phyloP scores from a whole-genome alignment of 139 green algal species.

The Coccomyxa sp. region DNA sequence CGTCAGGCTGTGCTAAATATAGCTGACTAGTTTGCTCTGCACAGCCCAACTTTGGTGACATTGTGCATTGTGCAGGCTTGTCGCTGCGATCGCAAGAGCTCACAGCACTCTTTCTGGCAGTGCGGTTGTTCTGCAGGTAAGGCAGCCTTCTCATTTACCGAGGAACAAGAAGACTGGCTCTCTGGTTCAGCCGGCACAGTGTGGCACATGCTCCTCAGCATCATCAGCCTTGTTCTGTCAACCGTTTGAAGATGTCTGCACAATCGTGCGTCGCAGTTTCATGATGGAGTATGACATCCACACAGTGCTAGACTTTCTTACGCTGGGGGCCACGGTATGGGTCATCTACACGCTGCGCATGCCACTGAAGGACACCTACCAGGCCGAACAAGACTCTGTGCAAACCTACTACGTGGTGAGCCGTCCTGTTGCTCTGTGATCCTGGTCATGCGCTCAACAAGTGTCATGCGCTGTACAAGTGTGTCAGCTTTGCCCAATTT shows the following conservation, averaged over 20 bases:
- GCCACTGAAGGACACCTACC: slow-evolving; percentile 75
- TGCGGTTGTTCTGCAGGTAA: slow-evolving; percentile 87
- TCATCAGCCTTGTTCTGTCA: neutral
- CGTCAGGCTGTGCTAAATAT: neutral
- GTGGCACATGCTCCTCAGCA: neutral
- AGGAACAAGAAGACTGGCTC: neutral
- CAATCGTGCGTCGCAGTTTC: too few relatives aligned
- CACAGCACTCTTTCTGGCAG: slow-evolving; percentile 84
- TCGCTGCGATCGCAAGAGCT: slow-evolving; percentile 89
- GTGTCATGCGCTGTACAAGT: too few relatives aligned
- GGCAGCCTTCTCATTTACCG: slow-evolving; percentile 3
- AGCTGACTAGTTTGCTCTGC: neutral
- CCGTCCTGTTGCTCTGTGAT: too few relatives aligned
- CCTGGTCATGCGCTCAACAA: too few relatives aligned
- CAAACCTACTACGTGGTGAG: slow-evolving; percentile 71
- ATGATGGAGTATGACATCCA: slow-evolving; percentile 99
- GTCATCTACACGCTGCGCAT: slow-evolving; percentile 84
- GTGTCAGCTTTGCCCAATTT: too few relatives aligned
- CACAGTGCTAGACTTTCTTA: slow-evolving; percentile 90
- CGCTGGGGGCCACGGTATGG: slow-evolving; percentile 76
- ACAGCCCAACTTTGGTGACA: too few relatives aligned
- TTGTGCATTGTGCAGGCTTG: slow-evolving; percentile 56
- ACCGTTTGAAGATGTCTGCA: too few relatives aligned
- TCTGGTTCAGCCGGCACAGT: neutral
- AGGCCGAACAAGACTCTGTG: slow-evolving; percentile 79